Conservation (phyloP, 345 rosid species). For the Gynandropsis gynandra region DNA sequence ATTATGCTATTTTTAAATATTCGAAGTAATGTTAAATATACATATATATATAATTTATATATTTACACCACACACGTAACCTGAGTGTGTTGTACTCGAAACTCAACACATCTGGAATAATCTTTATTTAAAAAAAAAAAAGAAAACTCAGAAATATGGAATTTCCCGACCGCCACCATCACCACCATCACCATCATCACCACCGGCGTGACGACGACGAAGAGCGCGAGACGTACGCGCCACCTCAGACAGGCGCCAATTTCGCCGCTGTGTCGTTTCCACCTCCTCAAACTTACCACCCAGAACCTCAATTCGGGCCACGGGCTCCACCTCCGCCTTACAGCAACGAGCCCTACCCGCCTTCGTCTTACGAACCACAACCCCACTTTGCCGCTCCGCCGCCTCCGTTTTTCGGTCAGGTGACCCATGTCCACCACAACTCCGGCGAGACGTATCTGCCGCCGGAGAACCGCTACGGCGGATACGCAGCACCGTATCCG, state of each 20-base stretch:
- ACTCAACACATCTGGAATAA: too few relatives aligned
- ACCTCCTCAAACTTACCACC: conserved; percentile 11
- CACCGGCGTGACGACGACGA: conserved; percentile 31
- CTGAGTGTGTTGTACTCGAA: too few relatives aligned
- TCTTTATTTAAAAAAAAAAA: neutral
- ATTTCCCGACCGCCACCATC: conserved; percentile 28
- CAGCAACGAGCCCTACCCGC: conserved; percentile 16
- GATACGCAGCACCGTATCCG: conserved; percentile 26
- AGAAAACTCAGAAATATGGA: too few relatives aligned
- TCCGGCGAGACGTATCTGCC: conserved; percentile 22
- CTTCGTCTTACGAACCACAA: neutral
- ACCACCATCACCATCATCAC: too few relatives aligned
- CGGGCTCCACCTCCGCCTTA: conserved; percentile 17
- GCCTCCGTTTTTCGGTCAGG: conserved; percentile 32
- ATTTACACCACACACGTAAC: too few relatives aligned
- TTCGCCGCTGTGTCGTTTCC: conserved; percentile 9
- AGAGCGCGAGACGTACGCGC: conserved; percentile 27
- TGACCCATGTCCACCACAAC: conserved; percentile 31
- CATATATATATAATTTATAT: too few relatives aligned
- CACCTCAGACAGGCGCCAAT: conserved; percentile 27
- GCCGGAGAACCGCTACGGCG: conserved; percentile 20
- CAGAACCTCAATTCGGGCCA: conserved; percentile 23
- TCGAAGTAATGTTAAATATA: too few relatives aligned
- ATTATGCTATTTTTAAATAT: too few relatives aligned
- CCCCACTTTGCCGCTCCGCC: conserved; percentile 24